These are phyloP conservation scores for Withania somnifera DNA, from an alignment of 305 asterid species.

Conservation along the genomic window DNA sequence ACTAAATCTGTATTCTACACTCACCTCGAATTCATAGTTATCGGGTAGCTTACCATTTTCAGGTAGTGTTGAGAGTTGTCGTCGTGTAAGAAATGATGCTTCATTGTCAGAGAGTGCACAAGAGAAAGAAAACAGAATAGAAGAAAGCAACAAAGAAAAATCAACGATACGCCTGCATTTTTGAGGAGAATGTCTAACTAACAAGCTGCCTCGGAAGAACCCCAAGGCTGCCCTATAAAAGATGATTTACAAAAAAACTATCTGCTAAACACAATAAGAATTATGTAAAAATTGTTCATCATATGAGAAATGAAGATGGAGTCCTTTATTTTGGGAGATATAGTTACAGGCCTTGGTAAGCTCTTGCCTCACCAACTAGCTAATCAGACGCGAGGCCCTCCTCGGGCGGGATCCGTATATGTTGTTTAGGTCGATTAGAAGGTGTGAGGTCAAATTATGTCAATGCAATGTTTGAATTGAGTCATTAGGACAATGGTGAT, in stretches of 20 bases:
- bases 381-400: too few relatives aligned
- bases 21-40: not conserved
- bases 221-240: slow-evolving; percentile 23
- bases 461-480: not conserved
- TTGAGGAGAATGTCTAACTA: slow-evolving; percentile 11
- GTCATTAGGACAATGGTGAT: not conserved
- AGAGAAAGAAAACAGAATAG: not conserved
- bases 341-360: not conserved
- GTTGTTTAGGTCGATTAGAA: too few relatives aligned
- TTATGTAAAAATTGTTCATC: not conserved
- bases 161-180: slow-evolving; percentile 28
- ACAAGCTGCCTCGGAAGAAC: slow-evolving; percentile 16
- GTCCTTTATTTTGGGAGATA: not conserved
- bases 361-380: too few relatives aligned
- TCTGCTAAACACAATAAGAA: not conserved
- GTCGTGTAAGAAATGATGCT: slow-evolving; percentile 1
- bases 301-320: not conserved
- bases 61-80: not conserved
- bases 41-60: not conserved
- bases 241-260: not conserved
- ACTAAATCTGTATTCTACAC: slow-evolving; percentile 2
- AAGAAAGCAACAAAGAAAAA: slow-evolving; percentile 6
- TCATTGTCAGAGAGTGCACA: not conserved
- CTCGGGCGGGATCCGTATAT: too few relatives aligned
- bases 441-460: not conserved